A percentile compares a stretch with the other conserved stretches of the same genome.
Evolutionary conservation across 441 rosid genomes (phyloP).

Genomic region (Corymbia calophylla): DNA sequence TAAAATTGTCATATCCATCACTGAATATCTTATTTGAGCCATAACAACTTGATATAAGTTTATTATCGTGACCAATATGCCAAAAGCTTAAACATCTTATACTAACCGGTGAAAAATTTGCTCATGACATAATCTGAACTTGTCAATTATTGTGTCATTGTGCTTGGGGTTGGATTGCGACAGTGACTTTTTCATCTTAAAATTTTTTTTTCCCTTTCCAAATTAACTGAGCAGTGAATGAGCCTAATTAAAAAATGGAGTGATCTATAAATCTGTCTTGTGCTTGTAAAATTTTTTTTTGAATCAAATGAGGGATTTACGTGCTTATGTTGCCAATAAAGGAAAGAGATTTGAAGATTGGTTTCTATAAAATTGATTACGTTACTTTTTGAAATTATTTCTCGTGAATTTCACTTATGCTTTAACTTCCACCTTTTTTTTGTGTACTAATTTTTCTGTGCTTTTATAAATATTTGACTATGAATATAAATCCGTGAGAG

Average conservation of each 20-base stretch:
- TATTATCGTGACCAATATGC: too few species aligned
- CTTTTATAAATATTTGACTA: neutral
- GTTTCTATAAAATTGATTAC: neutral
- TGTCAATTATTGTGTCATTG: fast-evolving
- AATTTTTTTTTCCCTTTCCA: neutral
- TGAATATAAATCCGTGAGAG: neutral
- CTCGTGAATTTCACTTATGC: neutral
- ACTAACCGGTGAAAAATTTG: fast-evolving
- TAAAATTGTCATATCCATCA: too few species aligned
- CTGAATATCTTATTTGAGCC: neutral
- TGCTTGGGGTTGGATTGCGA: fast-evolving
- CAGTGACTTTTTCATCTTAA: fast-evolving
- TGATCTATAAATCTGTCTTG: fast-evolving
- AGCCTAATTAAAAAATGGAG: fast-evolving
- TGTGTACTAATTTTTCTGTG: neutral
- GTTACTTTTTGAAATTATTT: too few species aligned
- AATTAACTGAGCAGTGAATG: fast-evolving
- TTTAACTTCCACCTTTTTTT: too few species aligned
- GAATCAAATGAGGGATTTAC: neutral
- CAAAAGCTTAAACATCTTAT: neutral
- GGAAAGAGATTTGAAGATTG: neutral
- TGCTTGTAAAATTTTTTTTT: neutral
- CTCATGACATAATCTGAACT: fast-evolving
- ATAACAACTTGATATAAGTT: fast-evolving
- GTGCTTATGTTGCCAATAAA: too few species aligned